Evolutionary conservation across 2,329 filamentous ascomycete species (phyloP), one percentile per base, ranked within the genome.

Genomic region (Colletotrichum filicis): DNA sequence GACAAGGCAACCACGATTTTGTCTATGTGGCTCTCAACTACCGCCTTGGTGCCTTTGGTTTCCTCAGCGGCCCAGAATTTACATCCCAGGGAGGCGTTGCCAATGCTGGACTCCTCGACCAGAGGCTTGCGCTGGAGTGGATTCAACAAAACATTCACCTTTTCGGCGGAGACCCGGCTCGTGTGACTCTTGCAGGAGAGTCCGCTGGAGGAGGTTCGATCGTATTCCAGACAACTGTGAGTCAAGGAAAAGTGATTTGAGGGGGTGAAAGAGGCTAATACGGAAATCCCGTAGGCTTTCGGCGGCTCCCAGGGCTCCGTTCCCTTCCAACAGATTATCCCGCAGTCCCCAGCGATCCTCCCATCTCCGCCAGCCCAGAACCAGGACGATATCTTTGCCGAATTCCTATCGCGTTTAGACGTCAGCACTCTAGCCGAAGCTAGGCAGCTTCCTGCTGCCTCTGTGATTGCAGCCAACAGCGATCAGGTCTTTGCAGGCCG

Each of bases 51-150:
- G 32, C 75, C 32, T 82, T 87, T 62, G 87, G 87, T 1, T 88
- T 87, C 71, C 78, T 84, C 2, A 77, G 78, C n/a, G 83, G 84
- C 9, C 76, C 77, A 5, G 79, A 79, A 5, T 78, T 84, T 37
- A 77, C 81, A 35, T 66, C 76, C 9, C 76, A 83, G 28, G 82
- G 78, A 2, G 83, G 80, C 1, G 74, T 79, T 8, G 75, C 83
- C 5, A 87, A 87, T 72, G 79, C 79, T 11, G 79, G 79, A 1
- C 75, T 84, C 46, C 79, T 80, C 58, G 83, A 85, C 70, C 82
- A 85, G 67, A 80, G 84, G 35, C 79, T 81, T 3, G 85, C 82
- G 4, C 78, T 87, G 16, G 75, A 86, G 70, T 88, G 86, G 86
- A 82, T 86, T 1, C 81, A 85, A 42, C 75, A 83, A 16, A 81